These are phyloP conservation scores for Aspergillus puulaauensis DNA, from an alignment of 2,329 filamentous ascomycete genomes.

Conservation along the genomic window DNA sequence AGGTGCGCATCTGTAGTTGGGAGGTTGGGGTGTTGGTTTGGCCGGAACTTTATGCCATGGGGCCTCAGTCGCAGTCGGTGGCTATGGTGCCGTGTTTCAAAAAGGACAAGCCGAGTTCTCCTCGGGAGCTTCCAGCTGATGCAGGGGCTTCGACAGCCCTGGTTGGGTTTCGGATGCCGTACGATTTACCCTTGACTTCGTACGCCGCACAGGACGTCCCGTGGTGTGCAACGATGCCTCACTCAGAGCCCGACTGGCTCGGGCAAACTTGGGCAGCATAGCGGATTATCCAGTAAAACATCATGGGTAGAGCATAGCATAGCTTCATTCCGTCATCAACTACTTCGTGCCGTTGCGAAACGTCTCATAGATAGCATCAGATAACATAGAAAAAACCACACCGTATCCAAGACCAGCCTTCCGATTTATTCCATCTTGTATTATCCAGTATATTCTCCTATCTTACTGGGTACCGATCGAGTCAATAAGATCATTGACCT, in stretches of 20 bases:
- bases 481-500: slow-evolving; percentile 70
- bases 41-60: slow-evolving; percentile 56
- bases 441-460: slow-evolving; percentile 1
- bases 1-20: slow-evolving; percentile 74
- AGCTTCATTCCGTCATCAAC: slow-evolving; percentile 4
- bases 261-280: slow-evolving; percentile 41
- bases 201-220: slow-evolving; percentile 67
- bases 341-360: not conserved
- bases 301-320: not conserved
- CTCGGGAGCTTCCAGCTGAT: not conserved
- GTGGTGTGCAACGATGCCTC: slow-evolving; percentile 68
- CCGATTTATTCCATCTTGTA: not conserved
- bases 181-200: slow-evolving; percentile 69
- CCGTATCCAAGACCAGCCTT: slow-evolving; percentile 3
- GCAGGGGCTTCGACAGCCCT: slow-evolving; percentile 30
- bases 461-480: slow-evolving; percentile 53
- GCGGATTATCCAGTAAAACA: not conserved
- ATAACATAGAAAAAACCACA: not conserved
- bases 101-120: slow-evolving; percentile 52
- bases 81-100: slow-evolving; percentile 70
- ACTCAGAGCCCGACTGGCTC: slow-evolving; percentile 60
- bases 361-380: not conserved
- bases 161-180: slow-evolving; percentile 78
- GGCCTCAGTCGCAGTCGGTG: slow-evolving; percentile 25
- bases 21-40: slow-evolving; percentile 83